These are phyloP conservation scores for Nakazawaea ernobii DNA, from an alignment of 805 yeast species.

Conservation along the genomic window DNA sequence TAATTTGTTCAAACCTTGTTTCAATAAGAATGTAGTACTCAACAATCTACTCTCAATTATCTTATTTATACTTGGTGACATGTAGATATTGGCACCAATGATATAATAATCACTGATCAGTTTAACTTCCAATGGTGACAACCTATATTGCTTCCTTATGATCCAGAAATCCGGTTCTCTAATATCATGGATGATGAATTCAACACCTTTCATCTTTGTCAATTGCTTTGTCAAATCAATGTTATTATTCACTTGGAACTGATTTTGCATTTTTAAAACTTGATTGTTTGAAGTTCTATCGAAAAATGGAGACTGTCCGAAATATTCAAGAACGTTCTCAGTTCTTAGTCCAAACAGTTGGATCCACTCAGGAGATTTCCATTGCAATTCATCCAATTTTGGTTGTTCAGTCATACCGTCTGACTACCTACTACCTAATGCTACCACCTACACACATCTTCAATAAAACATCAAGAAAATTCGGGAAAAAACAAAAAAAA, in stretches of 20 bases:
- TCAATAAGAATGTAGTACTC: slow-evolving; percentile 38
- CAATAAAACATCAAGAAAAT: not conserved
- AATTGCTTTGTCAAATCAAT: slow-evolving; percentile 33
- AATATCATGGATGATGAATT: slow-evolving; percentile 67
- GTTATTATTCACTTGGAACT: slow-evolving; percentile 52
- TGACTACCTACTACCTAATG: too few species aligned
- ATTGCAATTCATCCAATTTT: slow-evolving; percentile 81
- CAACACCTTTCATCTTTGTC: slow-evolving; percentile 76
- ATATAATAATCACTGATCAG: slow-evolving; percentile 77
- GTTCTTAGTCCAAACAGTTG: slow-evolving; percentile 82
- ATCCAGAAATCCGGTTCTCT: slow-evolving; percentile 94
- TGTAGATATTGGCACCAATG: slow-evolving; percentile 87
- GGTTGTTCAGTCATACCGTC: slow-evolving; percentile 17
- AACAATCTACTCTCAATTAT: slow-evolving; percentile 67
- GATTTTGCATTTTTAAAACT: slow-evolving; percentile 91
- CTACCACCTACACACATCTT: too few species aligned
- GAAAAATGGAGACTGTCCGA: slow-evolving; percentile 90
- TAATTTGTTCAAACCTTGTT: slow-evolving; percentile 41
- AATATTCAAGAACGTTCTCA: slow-evolving; percentile 88
- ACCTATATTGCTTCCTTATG: slow-evolving; percentile 72
- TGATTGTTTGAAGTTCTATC: slow-evolving; percentile 93
- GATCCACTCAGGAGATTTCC: slow-evolving; percentile 98
- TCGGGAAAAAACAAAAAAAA: not conserved
- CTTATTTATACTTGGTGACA: slow-evolving; percentile 75
- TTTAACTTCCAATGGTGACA: slow-evolving; percentile 42